Evolutionary conservation across 2,329 filamentous ascomycete genomes (phyloP), one percentile per base, ranked within the genome.

Genomic region (Arthrobotrys conoides): DNA sequence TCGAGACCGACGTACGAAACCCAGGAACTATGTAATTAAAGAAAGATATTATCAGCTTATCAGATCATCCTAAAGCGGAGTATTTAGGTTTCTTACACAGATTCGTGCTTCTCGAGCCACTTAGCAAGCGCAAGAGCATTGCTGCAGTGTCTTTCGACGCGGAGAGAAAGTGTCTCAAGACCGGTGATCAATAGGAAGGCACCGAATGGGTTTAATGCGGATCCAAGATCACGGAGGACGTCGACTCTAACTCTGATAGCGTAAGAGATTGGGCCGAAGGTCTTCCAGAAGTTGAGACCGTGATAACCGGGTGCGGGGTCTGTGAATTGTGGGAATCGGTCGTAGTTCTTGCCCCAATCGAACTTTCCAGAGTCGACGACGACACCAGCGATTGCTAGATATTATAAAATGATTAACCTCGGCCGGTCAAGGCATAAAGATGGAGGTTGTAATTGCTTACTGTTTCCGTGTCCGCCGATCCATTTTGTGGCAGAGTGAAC

Each of bases 381-480:
- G 51, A 97, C 89, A 79, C 94, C 57, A 18, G 67, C 73, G 38
- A 77, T 77, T 55, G 73, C 72, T 69, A 18, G 24, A 14, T n/a
- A 16, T 55, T 18, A n/a, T n/a, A 33, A 55, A 6, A 18, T 0
- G 3, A 16, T 55, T 55, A 55, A 24, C n/a, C 14, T 8, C 12
- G 1, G 14, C 20, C n/a, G 14, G 3, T 8, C 51, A 5, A 3
- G 22, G 1, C 1, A 2, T 1, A 18, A 5, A 12, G 12, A 5
- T 4, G 33, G 36, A 10, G 18, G 6, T 38, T 38, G 9, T 49
- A 3, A 14, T 22, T 22, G 36, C 59, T 53, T 92, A 27, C 94
- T 97, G 48, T 94, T 97, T 79, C 94, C 95, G 85, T 98, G 95
- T 49, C 94, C 94, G 72, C 94, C 94, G 80, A 98, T 97, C 94